A percentile compares a stretch with the other conserved stretches of the same genome.
Evolutionary conservation across 2,329 filamentous ascomycete genomes (phyloP).

Genomic region (Diaporthe sp.): DNA sequence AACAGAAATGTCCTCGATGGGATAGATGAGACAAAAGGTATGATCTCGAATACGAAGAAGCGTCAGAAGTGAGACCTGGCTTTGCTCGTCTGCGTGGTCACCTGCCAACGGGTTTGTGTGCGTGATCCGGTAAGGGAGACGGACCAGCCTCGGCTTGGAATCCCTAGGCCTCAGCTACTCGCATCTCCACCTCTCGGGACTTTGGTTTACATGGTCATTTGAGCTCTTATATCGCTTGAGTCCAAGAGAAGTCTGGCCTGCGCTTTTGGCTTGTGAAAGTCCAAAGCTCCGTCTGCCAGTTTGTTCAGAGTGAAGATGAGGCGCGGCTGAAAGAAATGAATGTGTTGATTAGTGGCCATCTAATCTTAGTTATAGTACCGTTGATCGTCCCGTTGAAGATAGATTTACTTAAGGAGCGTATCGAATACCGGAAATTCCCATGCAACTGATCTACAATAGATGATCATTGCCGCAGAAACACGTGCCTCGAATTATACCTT

Average conservation of each 20-base stretch:
- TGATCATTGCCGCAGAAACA: too few species aligned
- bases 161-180: neutral
- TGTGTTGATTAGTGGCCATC: slow-evolving; percentile 19
- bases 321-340: neutral
- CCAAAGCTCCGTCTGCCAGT: too few species aligned
- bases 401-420: neutral
- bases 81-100: too few species aligned
- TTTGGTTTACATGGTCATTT: neutral
- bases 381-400: neutral
- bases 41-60: neutral
- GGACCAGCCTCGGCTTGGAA: neutral
- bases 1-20: neutral
- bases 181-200: neutral
- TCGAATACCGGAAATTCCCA: neutral
- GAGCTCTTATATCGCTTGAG: neutral
- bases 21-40: neutral
- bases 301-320: neutral
- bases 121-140: neutral
- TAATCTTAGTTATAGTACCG: neutral
- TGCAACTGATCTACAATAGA: neutral
- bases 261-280: neutral
- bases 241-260: neutral
- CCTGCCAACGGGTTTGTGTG: neutral
- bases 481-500: neutral
- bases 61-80: neutral